phyloP scores from a whole-genome alignment of 768 basidiomycete species.

The Fibroporia radiculosa region DNA sequence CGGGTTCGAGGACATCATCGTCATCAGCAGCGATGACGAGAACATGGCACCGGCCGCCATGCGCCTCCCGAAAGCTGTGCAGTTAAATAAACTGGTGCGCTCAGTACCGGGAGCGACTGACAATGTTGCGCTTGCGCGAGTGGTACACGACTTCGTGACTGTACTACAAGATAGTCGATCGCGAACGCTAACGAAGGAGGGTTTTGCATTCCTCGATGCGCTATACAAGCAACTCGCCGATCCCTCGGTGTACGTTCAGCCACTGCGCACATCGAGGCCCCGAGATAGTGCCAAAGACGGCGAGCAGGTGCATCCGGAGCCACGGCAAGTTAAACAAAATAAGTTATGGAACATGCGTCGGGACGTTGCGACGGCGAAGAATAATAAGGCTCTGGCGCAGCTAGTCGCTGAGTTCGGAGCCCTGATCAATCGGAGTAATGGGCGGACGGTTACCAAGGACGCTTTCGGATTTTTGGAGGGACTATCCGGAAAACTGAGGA shows the following conservation, averaged over 20 bases:
- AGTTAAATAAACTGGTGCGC: conserved; percentile 40
- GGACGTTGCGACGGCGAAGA: conserved; percentile 43
- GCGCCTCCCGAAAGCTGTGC: conserved; percentile 44
- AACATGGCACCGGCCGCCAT: conserved; percentile 21
- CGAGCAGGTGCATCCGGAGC: conserved; percentile 34
- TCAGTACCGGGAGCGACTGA: conserved; percentile 40
- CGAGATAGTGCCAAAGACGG: conserved; percentile 23
- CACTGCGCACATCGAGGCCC: conserved; percentile 37
- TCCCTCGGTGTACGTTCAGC: conserved; percentile 51
- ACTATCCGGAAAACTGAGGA: conserved; percentile 44
- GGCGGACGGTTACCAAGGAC: conserved; percentile 72
- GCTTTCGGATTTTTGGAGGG: conserved; percentile 64
- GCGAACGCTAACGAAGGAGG: conserved; percentile 60
- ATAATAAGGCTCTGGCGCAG: conserved; percentile 49
- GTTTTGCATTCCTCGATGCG: conserved; percentile 60
- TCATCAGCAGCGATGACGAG: conserved; percentile 35
- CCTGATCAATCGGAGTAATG: conserved; percentile 59
- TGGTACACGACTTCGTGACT: conserved; percentile 54
- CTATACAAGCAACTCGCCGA: conserved; percentile 65
- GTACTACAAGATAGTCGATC: conserved; percentile 61
- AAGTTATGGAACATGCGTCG: conserved; percentile 49
- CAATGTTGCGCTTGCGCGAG: conserved; percentile 43
- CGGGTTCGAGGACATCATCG: conserved; percentile 29
- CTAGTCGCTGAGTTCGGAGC: conserved; percentile 67
- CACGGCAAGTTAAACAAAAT: conserved; percentile 47